phyloP scores from a whole-genome alignment of 192 early-diverging fungal species.

The Linnemannia elongata region DNA sequence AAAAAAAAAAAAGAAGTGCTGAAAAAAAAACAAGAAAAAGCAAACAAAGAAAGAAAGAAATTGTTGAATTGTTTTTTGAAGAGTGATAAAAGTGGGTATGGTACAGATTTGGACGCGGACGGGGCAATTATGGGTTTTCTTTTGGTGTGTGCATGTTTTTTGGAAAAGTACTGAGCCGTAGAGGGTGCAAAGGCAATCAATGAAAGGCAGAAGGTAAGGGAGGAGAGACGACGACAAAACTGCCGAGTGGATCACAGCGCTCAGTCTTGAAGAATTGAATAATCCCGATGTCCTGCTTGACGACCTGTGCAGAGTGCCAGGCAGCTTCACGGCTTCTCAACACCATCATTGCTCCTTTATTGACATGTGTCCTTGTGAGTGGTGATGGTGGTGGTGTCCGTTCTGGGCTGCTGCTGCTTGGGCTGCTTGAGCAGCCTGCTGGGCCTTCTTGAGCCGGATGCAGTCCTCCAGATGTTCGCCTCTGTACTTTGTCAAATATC shows the following conservation, averaged over 20 bases:
- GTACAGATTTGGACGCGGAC: not conserved
- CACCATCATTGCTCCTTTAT: conserved; percentile 35
- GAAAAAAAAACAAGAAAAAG: not conserved
- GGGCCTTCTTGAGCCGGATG: conserved; percentile 58
- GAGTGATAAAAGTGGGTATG: not conserved
- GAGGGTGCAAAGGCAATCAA: not conserved
- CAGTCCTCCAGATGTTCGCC: conserved; percentile 69
- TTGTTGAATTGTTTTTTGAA: not conserved
- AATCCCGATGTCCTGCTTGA: not conserved
- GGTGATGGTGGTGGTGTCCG: conserved; percentile 17
- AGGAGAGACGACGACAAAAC: not conserved
- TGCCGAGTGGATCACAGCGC: too few relatives aligned
- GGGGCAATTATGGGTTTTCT: not conserved
- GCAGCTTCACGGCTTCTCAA: not conserved
- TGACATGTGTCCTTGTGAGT: conserved; percentile 8
- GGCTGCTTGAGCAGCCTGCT: conserved; percentile 24
- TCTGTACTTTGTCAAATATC: conserved; percentile 68
- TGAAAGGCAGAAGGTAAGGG: not conserved
- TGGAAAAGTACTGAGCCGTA: not conserved
- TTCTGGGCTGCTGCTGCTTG: conserved; percentile 22
- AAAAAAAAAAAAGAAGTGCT: not conserved
- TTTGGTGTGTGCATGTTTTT: not conserved
- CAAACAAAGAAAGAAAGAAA: conserved; percentile 1
- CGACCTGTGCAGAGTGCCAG: too few relatives aligned
- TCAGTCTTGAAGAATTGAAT: not conserved